Evolutionary conservation across 2,329 filamentous ascomycete genomes (phyloP), one percentile per base, ranked within the genome.

Genomic region (Volutella citrinella): DNA sequence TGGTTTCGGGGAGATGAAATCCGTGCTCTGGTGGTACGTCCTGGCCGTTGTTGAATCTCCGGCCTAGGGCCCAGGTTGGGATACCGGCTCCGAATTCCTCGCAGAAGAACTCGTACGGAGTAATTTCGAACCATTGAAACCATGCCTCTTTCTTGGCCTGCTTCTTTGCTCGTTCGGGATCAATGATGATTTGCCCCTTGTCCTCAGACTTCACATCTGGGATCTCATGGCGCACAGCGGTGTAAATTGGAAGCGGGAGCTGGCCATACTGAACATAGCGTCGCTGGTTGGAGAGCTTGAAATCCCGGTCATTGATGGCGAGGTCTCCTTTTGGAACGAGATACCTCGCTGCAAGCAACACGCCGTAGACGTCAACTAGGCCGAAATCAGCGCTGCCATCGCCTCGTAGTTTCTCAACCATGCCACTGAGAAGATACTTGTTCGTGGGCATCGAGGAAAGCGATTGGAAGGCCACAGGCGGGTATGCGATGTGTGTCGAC

Each of bases 71-170:
- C 89, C 91, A 98, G 0, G 87, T 95, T 0, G 93, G 93, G 41
- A 98, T 96, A 4, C 93, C 91, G 3, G 91, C 89, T 16, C 76
- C 76, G 31, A 95, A 82, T 54, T 96, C 91, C 60, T 97, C 91
- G 49, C 89, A 95, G 61, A 93, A 96, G 57, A 96, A 84, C 58
- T 97, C 91, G 54, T 94, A 96, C 0, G 91, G 91, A 0, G 88
- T 94, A 52, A 91, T 84, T 55, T 98, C 93, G 49, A 93, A 96
- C 91, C 93, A 97, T 52, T 98, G 91, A 52, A 97, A 98, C 87
- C 90, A 97, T 4, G 88, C 75, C 53, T 94, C 84, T 40, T 73
- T 71, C 52, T 65, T 78, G 9, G 74, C 68, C 31, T 66, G 59
- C 45, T 70, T 66, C 46, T 79, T 76, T 1, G 66, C 70, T 14